Evolutionary conservation across 2,329 filamentous ascomycete species (phyloP).

Genomic region (Ophiostoma angusticollis): DNA sequence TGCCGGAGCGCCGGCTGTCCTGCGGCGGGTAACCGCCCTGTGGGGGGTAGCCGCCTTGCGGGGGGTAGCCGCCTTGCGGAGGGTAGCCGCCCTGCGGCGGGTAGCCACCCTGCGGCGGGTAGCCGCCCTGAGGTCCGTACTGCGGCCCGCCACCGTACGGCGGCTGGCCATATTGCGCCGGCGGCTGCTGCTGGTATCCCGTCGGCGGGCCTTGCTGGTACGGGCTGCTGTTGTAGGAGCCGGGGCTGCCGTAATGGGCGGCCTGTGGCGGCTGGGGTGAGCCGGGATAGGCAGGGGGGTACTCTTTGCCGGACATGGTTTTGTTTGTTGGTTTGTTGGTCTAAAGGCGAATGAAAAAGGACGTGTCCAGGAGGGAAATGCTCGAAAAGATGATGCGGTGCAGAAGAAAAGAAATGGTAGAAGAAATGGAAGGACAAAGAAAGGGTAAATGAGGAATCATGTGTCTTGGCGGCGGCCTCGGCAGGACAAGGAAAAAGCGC

Average conservation of each 20-base stretch:
- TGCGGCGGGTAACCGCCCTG: conserved; percentile 18
- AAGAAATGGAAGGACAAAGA: too few relatives aligned
- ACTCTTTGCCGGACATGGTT: conserved; percentile 32
- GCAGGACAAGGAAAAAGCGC: too few relatives aligned
- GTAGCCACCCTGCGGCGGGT: conserved; percentile 17
- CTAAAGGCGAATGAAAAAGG: too few relatives aligned
- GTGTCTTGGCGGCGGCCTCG: too few relatives aligned
- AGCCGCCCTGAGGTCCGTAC: conserved; percentile 23
- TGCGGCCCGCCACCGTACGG: conserved; percentile 22
- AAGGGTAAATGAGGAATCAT: too few relatives aligned
- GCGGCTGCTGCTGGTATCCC: conserved; percentile 31
- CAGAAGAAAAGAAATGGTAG: too few relatives aligned
- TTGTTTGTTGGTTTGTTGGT: too few relatives aligned
- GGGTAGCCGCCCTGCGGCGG: conserved; percentile 22
- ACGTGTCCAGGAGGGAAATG: too few relatives aligned
- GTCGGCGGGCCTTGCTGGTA: conserved; percentile 30
- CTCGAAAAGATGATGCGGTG: too few relatives aligned
- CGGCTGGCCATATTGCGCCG: conserved; percentile 18
- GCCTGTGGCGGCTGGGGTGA: conserved; percentile 18
- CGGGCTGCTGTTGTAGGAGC: conserved; percentile 17
- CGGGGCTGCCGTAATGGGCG: conserved; percentile 13
- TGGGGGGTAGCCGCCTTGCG: conserved; percentile 19
- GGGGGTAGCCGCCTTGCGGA: conserved; percentile 22
- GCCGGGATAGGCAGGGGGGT: conserved; percentile 35
- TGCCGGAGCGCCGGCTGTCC: conserved; percentile 10